Conservation (phyloP, 225 moss, liverwort and hornwort species). For the Lunularia cruciata region DNA sequence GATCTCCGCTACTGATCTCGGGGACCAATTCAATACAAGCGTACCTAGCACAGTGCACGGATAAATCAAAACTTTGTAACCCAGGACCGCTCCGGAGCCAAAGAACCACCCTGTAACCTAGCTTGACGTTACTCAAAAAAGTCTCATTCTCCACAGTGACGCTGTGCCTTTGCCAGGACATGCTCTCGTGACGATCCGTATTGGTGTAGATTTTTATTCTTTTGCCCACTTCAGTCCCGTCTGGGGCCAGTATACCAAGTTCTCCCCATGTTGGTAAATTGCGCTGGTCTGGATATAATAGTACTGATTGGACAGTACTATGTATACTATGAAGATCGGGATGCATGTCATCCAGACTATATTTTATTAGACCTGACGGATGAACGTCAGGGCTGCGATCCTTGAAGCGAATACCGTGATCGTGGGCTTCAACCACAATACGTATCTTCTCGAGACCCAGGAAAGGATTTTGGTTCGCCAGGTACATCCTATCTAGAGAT, state of each 20-base stretch:
- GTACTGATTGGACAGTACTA: too few relatives aligned
- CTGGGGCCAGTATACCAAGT: neutral
- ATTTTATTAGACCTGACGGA: too few relatives aligned
- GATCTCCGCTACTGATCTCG: too few relatives aligned
- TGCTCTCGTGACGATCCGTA: neutral
- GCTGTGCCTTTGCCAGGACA: neutral
- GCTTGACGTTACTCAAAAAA: neutral
- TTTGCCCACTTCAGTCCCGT: neutral
- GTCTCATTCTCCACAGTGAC: neutral
- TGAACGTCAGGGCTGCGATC: too few relatives aligned
- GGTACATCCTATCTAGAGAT: neutral
- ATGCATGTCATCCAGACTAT: too few relatives aligned
- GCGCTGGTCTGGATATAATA: too few relatives aligned
- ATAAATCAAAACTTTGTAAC: neutral
- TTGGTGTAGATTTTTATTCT: neutral
- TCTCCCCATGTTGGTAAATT: neutral
- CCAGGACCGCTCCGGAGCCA: conserved; percentile 7
- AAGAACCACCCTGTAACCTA: conserved; percentile 4
- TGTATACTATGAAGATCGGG: too few relatives aligned
- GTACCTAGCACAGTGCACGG: neutral
- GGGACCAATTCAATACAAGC: neutral
- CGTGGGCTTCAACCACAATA: neutral
- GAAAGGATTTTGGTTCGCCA: neutral
- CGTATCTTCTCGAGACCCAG: neutral
- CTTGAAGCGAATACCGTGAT: too few relatives aligned